Evolutionary conservation across 805 yeast genomes (phyloP).

Genomic region (Danielozyma ontarioensis): DNA sequence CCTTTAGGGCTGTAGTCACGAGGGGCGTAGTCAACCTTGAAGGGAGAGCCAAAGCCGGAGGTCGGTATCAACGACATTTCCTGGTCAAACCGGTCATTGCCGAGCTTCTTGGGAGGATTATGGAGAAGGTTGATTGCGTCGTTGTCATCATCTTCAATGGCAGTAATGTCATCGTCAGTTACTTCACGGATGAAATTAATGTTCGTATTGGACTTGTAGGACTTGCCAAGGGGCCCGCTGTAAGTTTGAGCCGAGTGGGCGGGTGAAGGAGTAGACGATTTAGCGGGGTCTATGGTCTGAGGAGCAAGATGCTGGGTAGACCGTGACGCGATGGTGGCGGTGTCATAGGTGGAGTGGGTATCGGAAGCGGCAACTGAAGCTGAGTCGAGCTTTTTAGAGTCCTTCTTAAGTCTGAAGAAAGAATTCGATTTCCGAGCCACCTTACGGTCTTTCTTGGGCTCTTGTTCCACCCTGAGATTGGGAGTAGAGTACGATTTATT

Average conservation of each 20-base stretch:
- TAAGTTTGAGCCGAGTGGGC: too few species aligned
- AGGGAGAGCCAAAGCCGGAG: slow-evolving; percentile 32
- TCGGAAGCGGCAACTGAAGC: too few species aligned
- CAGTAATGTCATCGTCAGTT: slow-evolving; percentile 14
- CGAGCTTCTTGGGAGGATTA: slow-evolving; percentile 21
- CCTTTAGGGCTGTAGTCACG: slow-evolving; percentile 2
- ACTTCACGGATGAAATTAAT: slow-evolving; percentile 27
- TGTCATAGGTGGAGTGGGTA: too few species aligned
- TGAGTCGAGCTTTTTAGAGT: too few species aligned
- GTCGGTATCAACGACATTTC: slow-evolving; percentile 22
- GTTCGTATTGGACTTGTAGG: slow-evolving; percentile 11
- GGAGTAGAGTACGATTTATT: neutral
- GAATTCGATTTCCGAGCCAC: too few species aligned
- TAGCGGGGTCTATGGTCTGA: too few species aligned
- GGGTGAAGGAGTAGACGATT: too few species aligned
- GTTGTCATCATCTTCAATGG: slow-evolving; percentile 6
- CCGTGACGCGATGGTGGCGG: too few species aligned
- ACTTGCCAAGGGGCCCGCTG: neutral
- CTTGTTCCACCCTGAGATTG: too few species aligned
- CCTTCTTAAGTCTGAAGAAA: too few species aligned
- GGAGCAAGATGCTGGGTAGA: too few species aligned
- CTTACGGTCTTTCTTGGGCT: too few species aligned
- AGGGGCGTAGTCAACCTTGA: slow-evolving; percentile 15
- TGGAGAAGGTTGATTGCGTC: slow-evolving; percentile 16
- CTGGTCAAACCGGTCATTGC: slow-evolving; percentile 17